Evolutionary conservation across 257 asterid genomes (phyloP).

Genomic region (Jaltomata sinuosa): DNA sequence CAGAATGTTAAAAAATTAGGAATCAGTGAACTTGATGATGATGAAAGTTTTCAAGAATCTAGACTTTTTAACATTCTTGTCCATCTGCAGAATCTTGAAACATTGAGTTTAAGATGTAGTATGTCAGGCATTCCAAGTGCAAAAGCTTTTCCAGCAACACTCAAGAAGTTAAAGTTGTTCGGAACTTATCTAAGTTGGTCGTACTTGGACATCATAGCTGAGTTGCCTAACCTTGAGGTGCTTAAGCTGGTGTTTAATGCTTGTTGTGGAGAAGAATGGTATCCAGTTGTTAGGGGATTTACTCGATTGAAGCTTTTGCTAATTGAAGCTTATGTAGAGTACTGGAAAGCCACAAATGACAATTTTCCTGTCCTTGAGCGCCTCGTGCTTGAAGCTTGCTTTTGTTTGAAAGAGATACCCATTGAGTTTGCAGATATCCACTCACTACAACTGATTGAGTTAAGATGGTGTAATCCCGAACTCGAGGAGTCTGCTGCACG

Average conservation of each 20-base stretch:
- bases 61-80: background rate
- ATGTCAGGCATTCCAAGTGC: background rate
- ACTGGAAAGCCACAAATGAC: background rate
- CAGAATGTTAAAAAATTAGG: background rate
- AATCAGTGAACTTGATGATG: background rate
- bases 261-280: too few species aligned
- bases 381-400: background rate
- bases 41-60: background rate
- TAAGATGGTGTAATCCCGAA: background rate
- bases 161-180: background rate
- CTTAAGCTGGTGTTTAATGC: background rate
- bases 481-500: background rate
- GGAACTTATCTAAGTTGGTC: background rate
- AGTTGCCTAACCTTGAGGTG: background rate
- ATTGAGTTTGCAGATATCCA: background rate
- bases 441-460: background rate
- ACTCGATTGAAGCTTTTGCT: background rate
- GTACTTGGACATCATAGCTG: background rate
- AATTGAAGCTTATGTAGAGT: background rate
- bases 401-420: background rate
- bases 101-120: background rate
- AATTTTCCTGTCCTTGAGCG: background rate
- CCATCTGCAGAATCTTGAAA: background rate
- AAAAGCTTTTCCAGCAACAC: slow-evolving; percentile 13
- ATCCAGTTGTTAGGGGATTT: background rate